Evolutionary conservation across 1,284 basidiomycete genomes (phyloP), one percentile per base, ranked within the genome.

Genomic region (Melampsora abietis-canadensis): DNA sequence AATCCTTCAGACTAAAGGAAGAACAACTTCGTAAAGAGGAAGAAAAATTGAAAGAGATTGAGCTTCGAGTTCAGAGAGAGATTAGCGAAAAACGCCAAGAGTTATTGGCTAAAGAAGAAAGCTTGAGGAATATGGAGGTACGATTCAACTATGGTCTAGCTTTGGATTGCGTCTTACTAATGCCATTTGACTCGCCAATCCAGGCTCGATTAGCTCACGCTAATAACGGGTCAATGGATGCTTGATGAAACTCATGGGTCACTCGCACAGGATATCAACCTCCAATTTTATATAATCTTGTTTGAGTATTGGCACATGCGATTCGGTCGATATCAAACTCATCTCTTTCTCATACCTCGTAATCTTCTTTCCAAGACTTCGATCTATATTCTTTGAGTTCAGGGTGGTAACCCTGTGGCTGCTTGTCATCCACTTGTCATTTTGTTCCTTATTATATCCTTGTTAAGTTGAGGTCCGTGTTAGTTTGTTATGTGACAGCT

Each of bases 31-130:
- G 94, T 79, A 86, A 92, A 77, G 96, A 99, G 83, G 82, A 83
- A 80, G 79, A 81, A 54, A 81, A 92, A 89, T 86, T 99, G 78
- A 92, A 95, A 79, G 96, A 98, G 85, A 94, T 98, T 82, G 96
- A 99, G 82, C 87, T 98, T 83, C 94, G 93, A 83, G 94, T 98
- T 48, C 95, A 98, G 84, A 89, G 96, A 76, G 96, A 99, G 86
- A 95, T 99, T 84, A 92, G 92, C 84, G 92, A 98, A 86, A 97
- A 97, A 87, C 87, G 94, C 81, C 96, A 98, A 83, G 95, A 98
- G 83, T 84, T 99, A 78, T 70, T 83, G 46, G 84, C 84, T 17
- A 83, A 82, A 77, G 84, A 84, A 70, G 83, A 84, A 77, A 79
- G 78, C 46, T 78, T 84, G 10, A 63, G 72, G 48, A 75, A 75